phyloP scores from a whole-genome alignment of 1,139 yeast genomes.

The Suhomyces atakaporum region DNA sequence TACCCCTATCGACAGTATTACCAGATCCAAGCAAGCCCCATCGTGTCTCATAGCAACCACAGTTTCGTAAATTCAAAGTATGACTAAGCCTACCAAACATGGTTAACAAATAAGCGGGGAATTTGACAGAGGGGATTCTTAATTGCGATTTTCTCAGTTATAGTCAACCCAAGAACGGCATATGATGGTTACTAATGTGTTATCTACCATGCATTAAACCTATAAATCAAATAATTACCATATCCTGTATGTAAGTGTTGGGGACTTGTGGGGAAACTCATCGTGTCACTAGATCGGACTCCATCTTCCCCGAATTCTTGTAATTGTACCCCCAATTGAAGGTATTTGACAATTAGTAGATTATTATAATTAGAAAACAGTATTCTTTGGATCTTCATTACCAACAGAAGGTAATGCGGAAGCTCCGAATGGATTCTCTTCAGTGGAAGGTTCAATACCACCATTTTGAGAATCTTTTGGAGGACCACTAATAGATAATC shows the following conservation, averaged over 20 bases:
- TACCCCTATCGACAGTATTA: slow-evolving; percentile 4
- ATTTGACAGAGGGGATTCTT: neutral
- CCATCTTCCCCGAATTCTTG: neutral
- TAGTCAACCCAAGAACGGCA: neutral
- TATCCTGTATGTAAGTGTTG: slow-evolving; percentile 10
- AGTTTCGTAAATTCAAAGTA: neutral
- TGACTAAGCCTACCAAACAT: neutral
- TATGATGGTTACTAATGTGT: neutral
- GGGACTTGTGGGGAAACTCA: slow-evolving; percentile 6
- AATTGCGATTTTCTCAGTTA: neutral
- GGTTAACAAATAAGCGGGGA: neutral
- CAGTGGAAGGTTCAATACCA: slow-evolving; percentile 20
- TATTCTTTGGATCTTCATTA: slow-evolving; percentile 35
- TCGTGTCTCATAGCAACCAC: slow-evolving; percentile 1
- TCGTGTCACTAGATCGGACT: neutral
- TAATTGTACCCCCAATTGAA: neutral
- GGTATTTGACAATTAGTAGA: neutral
- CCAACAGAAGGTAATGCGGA: slow-evolving; percentile 18
- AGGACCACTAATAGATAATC: slow-evolving; percentile 21
- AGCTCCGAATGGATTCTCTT: slow-evolving; percentile 25
- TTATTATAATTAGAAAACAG: slow-evolving; percentile 25
- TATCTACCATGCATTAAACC: slow-evolving; percentile 8
- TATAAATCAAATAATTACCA: slow-evolving; percentile 6
- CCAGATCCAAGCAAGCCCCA: slow-evolving; percentile 1
- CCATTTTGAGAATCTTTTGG: slow-evolving; percentile 15